Conservation (phyloP, 169 alveolate species). For the Cryptosporidium baileyi region DNA sequence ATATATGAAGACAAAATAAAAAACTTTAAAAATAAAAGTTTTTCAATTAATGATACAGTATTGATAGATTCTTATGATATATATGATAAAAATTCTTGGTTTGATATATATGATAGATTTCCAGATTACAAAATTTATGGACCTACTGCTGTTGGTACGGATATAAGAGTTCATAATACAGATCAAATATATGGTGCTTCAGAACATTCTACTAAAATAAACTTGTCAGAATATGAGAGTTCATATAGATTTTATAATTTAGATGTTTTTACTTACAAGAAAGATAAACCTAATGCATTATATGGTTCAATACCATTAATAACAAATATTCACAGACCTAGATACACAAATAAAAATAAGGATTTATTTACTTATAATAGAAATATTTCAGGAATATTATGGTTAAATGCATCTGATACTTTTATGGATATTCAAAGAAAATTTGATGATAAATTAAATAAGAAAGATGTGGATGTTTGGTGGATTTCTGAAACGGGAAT, state of each 20-base stretch:
- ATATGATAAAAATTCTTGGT: slow-evolving; percentile 64
- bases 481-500: slow-evolving; percentile 86
- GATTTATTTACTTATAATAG: not conserved
- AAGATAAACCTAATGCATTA: slow-evolving; percentile 37
- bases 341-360: not conserved
- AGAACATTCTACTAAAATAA: slow-evolving; percentile 71
- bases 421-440: slow-evolving; percentile 75
- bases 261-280: slow-evolving; percentile 75
- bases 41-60: not conserved
- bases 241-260: slow-evolving; percentile 81
- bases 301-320: slow-evolving; percentile 55
- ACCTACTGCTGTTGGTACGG: slow-evolving; percentile 73
- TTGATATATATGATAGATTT: slow-evolving; percentile 60
- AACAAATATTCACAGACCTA: not conserved
- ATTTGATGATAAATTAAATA: not conserved
- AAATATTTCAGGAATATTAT: slow-evolving; percentile 74
- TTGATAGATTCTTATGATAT: slow-evolving; percentile 19
- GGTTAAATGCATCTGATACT: slow-evolving; percentile 80
- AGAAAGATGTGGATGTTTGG: slow-evolving; percentile 66
- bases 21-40: not conserved
- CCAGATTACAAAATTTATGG: slow-evolving; percentile 71
- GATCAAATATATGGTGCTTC: slow-evolving; percentile 72
- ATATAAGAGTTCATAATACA: slow-evolving; percentile 62
- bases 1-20: slow-evolving; percentile 1
- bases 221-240: slow-evolving; percentile 69